A percentile compares a stretch with the other conserved stretches of the same genome.
phyloP scores from a whole-genome alignment of 164 flowering plant species.

The Magnolia kwangsiensis region DNA sequence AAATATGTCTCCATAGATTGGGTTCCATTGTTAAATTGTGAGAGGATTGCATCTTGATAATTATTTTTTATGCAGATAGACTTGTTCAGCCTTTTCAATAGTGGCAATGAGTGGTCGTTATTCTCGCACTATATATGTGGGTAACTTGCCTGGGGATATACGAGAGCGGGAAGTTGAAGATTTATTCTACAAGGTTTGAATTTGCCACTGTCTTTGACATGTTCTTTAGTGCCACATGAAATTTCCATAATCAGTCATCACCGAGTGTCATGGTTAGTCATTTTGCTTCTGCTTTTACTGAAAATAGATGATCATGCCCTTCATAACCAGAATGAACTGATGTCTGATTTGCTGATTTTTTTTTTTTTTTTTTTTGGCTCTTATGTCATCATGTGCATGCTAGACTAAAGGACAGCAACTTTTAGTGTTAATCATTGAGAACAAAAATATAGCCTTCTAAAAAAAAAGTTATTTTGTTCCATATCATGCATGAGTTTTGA shows the following conservation, averaged over 20 bases:
- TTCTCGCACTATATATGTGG: constrained; percentile 86
- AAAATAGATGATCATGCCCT: background rate
- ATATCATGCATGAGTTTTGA: no score
- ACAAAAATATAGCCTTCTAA: no score
- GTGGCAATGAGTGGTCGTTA: constrained; percentile 78
- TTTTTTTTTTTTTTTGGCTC: no score
- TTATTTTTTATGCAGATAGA: constrained; percentile 28
- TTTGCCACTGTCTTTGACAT: background rate
- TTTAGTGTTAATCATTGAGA: no score
- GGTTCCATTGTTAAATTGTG: constrained; percentile 1
- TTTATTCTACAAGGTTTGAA: constrained; percentile 83
- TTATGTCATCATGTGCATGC: no score
- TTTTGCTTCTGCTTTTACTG: background rate
- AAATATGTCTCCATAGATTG: constrained; percentile 3
- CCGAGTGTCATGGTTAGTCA: background rate
- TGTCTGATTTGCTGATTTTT: background rate
- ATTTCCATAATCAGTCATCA: background rate
- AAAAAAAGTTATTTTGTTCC: no score
- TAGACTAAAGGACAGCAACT: no score
- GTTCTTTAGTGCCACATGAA: background rate
- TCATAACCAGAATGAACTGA: background rate
- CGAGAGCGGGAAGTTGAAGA: constrained; percentile 87
- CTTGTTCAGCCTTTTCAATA: constrained; percentile 3
- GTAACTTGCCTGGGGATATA: constrained; percentile 87
- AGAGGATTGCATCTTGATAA: background rate